These are phyloP conservation scores for Selenicereus undatus DNA, from an alignment of 148 eudicot species.

Conservation along the genomic window DNA sequence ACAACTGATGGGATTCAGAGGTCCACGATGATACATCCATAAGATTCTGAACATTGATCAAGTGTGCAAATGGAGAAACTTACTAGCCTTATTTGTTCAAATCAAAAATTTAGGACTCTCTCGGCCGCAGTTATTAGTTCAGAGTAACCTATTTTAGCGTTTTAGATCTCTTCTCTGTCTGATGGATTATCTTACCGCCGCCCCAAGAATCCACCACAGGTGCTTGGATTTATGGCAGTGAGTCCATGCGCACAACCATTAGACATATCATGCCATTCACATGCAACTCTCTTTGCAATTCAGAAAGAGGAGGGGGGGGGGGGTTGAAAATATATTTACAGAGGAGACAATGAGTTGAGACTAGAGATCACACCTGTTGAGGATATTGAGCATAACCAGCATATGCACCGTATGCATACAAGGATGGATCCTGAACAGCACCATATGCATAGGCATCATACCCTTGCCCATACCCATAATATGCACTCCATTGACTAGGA, in stretches of 20 bases:
- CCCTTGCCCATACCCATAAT: constrained; percentile 94
- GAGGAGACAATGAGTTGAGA: neutral
- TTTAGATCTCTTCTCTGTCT: neutral
- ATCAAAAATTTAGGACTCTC: neutral
- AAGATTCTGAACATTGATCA: neutral
- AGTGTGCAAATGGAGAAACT: neutral
- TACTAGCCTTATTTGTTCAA: neutral
- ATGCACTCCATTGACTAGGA: constrained; percentile 85
- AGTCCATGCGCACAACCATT: neutral
- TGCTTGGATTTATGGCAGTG: neutral
- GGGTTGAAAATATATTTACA: neutral
- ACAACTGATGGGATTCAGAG: neutral
- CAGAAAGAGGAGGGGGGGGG: neutral
- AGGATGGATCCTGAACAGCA: constrained; percentile 80
- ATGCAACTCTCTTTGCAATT: constrained; percentile 1
- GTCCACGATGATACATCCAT: neutral
- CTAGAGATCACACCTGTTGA: constrained; percentile 59
- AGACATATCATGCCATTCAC: neutral
- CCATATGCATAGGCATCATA: constrained; percentile 92
- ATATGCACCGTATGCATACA: constrained; percentile 81
- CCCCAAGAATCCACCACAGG: neutral
- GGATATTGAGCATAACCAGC: constrained; percentile 83
- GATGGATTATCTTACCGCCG: neutral
- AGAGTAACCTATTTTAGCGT: neutral
- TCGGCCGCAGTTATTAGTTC: neutral